phyloP scores from a whole-genome alignment of 164 flowering plant genomes.

The Umbellularia californica region DNA sequence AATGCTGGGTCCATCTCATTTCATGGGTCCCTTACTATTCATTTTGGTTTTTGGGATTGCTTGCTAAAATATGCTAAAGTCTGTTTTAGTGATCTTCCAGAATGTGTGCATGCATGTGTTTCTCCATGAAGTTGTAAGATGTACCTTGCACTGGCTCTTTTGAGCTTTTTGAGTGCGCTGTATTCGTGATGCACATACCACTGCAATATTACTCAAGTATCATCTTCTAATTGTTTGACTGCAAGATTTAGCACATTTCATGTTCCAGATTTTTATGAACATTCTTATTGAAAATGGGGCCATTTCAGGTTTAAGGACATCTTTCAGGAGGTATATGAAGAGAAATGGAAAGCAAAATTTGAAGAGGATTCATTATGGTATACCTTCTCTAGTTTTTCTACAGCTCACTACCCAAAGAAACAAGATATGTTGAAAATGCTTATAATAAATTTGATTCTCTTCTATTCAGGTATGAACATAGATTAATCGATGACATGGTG shows the following conservation, averaged over 20 bases:
- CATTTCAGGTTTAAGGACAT: conserved; percentile 88
- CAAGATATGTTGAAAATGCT: conserved; percentile 8
- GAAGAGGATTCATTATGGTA: conserved; percentile 89
- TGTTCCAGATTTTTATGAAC: neutral
- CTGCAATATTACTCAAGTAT: too few relatives aligned
- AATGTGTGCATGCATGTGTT: too few relatives aligned
- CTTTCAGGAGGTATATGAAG: conserved; percentile 92
- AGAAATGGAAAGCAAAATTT: conserved; percentile 84
- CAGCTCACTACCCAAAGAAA: neutral
- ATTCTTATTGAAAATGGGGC: neutral
- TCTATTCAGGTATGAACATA: conserved; percentile 87
- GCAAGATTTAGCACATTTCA: neutral
- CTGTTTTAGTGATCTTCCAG: too few relatives aligned
- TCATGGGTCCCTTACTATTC: neutral
- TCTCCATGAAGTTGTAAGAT: too few relatives aligned
- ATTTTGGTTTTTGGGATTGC: too few relatives aligned
- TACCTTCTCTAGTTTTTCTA: neutral
- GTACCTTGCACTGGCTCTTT: too few relatives aligned
- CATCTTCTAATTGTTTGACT: too few relatives aligned
- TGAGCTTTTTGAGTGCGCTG: too few relatives aligned
- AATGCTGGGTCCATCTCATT: neutral
- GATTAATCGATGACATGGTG: conserved; percentile 99
- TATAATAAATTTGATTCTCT: conserved; percentile 5
- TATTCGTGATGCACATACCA: too few relatives aligned
- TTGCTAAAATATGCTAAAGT: too few relatives aligned